Conservation (phyloP, 768 basidiomycete species). For the Xerocomellus intermedius region DNA sequence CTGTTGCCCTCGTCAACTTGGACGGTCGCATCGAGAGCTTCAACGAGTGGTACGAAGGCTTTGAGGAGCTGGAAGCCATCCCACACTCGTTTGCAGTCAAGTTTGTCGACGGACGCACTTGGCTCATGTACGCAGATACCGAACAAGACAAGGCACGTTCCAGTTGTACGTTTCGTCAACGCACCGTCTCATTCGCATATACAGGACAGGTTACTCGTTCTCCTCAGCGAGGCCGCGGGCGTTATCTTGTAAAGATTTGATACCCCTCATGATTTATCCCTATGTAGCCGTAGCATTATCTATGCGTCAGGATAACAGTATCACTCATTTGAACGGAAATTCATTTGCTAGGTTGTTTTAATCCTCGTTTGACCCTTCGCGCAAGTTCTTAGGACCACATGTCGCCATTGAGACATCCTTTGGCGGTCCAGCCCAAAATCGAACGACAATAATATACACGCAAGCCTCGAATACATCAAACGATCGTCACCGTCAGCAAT, state of each 20-base stretch:
- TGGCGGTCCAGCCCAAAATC: neutral
- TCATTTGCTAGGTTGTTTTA: neutral
- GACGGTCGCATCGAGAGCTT: slow-evolving; percentile 45
- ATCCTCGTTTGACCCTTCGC: neutral
- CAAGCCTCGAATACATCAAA: slow-evolving; percentile 13
- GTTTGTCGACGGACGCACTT: slow-evolving; percentile 49
- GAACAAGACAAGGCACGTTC: slow-evolving; percentile 59
- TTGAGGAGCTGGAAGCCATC: slow-evolving; percentile 64
- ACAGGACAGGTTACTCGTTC: slow-evolving; percentile 28
- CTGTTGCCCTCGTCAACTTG: slow-evolving; percentile 41
- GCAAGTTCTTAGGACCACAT: neutral
- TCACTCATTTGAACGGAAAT: slow-evolving; percentile 8
- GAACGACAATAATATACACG: neutral
- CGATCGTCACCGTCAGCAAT: slow-evolving; percentile 51
- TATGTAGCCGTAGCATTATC: slow-evolving; percentile 20
- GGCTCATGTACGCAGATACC: slow-evolving; percentile 61
- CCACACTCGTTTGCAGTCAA: slow-evolving; percentile 66
- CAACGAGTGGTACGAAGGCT: slow-evolving; percentile 65
- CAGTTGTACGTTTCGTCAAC: neutral
- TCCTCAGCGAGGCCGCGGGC: slow-evolving; percentile 30
- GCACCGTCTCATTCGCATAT: neutral
- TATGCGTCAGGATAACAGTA: slow-evolving; percentile 5
- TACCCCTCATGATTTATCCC: slow-evolving; percentile 13
- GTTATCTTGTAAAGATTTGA: slow-evolving; percentile 23
- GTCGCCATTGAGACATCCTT: neutral